Conservation (phyloP, 768 basidiomycete genomes). For the Podaxis rugospora region DNA sequence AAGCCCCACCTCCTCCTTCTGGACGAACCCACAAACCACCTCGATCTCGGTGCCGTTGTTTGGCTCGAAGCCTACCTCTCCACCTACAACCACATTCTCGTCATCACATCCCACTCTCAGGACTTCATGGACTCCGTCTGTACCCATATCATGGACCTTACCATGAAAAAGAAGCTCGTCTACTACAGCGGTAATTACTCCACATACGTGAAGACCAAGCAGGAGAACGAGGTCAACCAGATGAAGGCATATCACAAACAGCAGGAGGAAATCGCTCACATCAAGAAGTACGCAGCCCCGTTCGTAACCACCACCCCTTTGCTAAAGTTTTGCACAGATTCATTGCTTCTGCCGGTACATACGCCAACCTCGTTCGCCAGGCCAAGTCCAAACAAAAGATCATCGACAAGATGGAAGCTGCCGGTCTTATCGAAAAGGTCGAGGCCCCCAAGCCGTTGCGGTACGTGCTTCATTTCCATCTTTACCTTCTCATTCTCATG, state of each 20-base stretch:
- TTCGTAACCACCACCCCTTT: background rate
- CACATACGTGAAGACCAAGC: slow-evolving; percentile 93
- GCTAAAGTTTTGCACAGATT: slow-evolving; percentile 47
- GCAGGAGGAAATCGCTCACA: slow-evolving; percentile 97
- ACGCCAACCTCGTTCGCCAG: slow-evolving; percentile 97
- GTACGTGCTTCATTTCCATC: slow-evolving; percentile 16
- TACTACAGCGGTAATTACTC: slow-evolving; percentile 97
- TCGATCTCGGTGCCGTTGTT: slow-evolving; percentile 96
- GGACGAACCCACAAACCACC: slow-evolving; percentile 90
- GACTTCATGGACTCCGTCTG: slow-evolving; percentile 99
- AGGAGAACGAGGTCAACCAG: slow-evolving; percentile 98
- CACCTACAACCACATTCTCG: slow-evolving; percentile 98
- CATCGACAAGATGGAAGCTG: slow-evolving; percentile 99
- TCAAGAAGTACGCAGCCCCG: slow-evolving; percentile 74
- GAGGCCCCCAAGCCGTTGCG: slow-evolving; percentile 68
- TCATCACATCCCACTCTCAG: slow-evolving; percentile 97
- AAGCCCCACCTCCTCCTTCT: slow-evolving; percentile 94
- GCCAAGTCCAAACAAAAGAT: slow-evolving; percentile 99
- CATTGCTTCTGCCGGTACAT: slow-evolving; percentile 99
- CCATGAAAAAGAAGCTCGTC: slow-evolving; percentile 84
- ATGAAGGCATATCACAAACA: slow-evolving; percentile 99
- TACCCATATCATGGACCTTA: slow-evolving; percentile 98
- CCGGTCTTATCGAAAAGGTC: slow-evolving; percentile 91
- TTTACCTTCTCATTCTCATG: slow-evolving; percentile 3
- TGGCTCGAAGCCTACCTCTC: slow-evolving; percentile 98